A percentile compares a stretch with the other conserved stretches of the same genome.
Evolutionary conservation across 768 basidiomycete genomes (phyloP).

Genomic region (Pisolithus orientalis): DNA sequence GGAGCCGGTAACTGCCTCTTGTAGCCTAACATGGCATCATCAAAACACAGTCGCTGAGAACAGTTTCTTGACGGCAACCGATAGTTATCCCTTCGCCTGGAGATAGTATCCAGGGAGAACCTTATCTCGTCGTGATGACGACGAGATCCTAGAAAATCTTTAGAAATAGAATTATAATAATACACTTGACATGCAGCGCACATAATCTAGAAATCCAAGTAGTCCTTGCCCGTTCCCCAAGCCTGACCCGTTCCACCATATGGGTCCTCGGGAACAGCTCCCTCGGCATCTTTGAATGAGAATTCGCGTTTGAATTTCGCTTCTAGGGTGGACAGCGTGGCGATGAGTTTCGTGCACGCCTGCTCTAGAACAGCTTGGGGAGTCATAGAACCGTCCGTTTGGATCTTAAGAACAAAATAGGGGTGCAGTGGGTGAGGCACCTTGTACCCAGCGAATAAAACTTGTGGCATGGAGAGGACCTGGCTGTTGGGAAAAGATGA

Average conservation of each 20-base stretch:
- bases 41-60: too few relatives aligned
- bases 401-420: conserved; percentile 90
- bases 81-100: too few relatives aligned
- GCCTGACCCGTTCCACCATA: conserved; percentile 41
- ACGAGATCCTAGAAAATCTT: too few relatives aligned
- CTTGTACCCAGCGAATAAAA: conserved; percentile 97
- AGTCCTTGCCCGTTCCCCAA: conserved; percentile 47
- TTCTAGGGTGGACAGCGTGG: conserved; percentile 59
- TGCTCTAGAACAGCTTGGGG: conserved; percentile 79
- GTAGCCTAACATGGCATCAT: too few relatives aligned
- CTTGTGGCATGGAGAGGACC: conserved; percentile 78
- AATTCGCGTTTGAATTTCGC: conserved; percentile 80
- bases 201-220: conserved; percentile 43
- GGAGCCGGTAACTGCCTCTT: too few relatives aligned
- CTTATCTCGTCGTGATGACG: too few relatives aligned
- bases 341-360: conserved; percentile 79
- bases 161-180: too few relatives aligned
- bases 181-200: background rate
- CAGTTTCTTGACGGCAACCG: too few relatives aligned
- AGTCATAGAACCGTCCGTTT: conserved; percentile 84
- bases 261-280: conserved; percentile 39
- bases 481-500: conserved; percentile 47
- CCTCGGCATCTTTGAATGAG: conserved; percentile 68
- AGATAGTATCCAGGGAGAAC: too few relatives aligned
- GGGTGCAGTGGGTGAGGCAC: conserved; percentile 95